Evolutionary conservation across 306 rosid genomes (phyloP), one percentile per base, ranked within the genome.

Genomic region (Lotus japonicus): DNA sequence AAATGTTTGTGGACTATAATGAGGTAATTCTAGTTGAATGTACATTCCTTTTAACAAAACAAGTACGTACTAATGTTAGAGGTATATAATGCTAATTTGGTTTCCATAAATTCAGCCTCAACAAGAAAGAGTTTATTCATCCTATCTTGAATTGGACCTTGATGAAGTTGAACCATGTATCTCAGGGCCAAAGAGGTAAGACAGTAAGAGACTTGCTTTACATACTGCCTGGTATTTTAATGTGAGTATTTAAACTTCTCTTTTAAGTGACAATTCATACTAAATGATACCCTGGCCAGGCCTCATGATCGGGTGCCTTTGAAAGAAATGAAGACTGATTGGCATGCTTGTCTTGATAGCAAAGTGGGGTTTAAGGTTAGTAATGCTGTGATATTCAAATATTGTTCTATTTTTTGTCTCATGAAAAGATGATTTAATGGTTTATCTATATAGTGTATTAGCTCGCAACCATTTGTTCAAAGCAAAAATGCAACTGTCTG

Each of bases 351-450:
- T 79, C 98, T 92, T 51, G 97, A 92, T 71, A 92, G 63, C 84
- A 84, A 92, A 83, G 96, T 92, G 86, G 98, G 98, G 45, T 92
- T 92, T 77, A 92, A 92, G 97, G 98, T 92, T 58, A 81, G 91
- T 85, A 36, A 42, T 48, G 54, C 52, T 35, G 12, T 56, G 76
- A 16, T 68, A 21, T 31, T 57, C 3, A 46, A 12, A 5, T 16
- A 1, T 13, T 38, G 21, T 68, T 33, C 7, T 48, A 21, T 6
- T 55, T 14, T 55, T 26, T 52, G 43, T 63, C 45, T 66, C 46
- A 9, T 11, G 63, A 56, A 46, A 63, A 31, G 44, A 44, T 28
- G 41, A 19, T 78, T 66, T 33, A 2, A 1, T 59, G 11, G 55
- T 71, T 54, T 57, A 26, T 38, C 35, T 12, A 8, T 42, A 52